phyloP scores from a whole-genome alignment of 257 asterid genomes.

The Gardenia jasminoides region DNA sequence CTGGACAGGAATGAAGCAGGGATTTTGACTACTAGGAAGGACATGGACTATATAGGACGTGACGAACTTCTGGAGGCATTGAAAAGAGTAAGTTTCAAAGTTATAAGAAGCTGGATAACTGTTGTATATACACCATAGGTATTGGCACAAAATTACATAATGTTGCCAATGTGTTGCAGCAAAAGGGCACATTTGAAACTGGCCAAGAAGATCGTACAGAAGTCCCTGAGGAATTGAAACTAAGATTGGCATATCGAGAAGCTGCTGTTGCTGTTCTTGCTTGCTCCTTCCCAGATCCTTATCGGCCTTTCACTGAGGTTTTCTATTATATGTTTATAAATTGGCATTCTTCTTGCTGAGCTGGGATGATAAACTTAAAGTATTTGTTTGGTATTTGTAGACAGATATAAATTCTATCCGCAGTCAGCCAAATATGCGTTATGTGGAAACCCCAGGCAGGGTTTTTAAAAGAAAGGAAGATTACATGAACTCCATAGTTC shows the following conservation, averaged over 20 bases:
- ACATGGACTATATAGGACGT: conserved; percentile 82
- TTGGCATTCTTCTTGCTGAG: conserved; percentile 9
- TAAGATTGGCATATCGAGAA: conserved; percentile 94
- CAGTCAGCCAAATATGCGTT: conserved; percentile 82
- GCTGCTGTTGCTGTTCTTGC: conserved; percentile 97
- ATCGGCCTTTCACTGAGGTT: conserved; percentile 70
- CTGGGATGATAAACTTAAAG: not conserved
- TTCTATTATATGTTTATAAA: not conserved
- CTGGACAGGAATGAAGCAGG: conserved; percentile 97
- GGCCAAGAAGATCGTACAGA: conserved; percentile 94
- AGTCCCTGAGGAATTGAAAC: conserved; percentile 90
- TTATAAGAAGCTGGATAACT: conserved; percentile 15
- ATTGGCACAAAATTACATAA: conserved; percentile 13
- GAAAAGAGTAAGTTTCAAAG: conserved; percentile 62
- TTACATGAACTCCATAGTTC: conserved; percentile 73
- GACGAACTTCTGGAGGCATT: conserved; percentile 96
- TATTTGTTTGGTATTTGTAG: conserved; percentile 40
- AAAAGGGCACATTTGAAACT: conserved; percentile 96
- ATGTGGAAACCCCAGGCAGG: conserved; percentile 66
- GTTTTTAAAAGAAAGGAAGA: conserved; percentile 76
- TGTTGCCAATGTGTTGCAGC: conserved; percentile 57
- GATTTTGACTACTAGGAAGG: conserved; percentile 91
- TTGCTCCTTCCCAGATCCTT: conserved; percentile 83
- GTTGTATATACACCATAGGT: not conserved
- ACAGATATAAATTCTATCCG: conserved; percentile 83